Conservation (phyloP, 495 filamentous ascomycete species). For the Xylaria curta region DNA sequence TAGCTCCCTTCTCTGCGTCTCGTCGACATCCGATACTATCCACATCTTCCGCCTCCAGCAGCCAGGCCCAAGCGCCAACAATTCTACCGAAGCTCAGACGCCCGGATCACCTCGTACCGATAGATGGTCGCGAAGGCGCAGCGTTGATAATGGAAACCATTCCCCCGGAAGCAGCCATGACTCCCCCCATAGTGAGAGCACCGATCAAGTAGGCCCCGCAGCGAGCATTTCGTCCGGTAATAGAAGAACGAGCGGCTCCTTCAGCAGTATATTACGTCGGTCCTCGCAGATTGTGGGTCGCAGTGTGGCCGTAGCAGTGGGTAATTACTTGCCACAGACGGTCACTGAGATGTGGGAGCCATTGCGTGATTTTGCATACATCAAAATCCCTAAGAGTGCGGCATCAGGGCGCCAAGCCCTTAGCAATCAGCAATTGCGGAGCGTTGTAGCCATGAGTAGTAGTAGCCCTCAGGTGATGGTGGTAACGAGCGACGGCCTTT, state of each 20-base stretch:
- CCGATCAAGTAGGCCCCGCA: slow-evolving; percentile 45
- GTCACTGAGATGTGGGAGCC: slow-evolving; percentile 99
- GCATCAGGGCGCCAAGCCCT: slow-evolving; percentile 40
- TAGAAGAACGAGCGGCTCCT: slow-evolving; percentile 65
- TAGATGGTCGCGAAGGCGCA: slow-evolving; percentile 54
- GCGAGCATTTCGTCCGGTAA: slow-evolving; percentile 50
- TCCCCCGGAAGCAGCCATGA: slow-evolving; percentile 50
- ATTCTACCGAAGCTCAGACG: slow-evolving; percentile 35
- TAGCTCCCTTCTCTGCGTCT: slow-evolving; percentile 91
- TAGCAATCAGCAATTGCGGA: slow-evolving; percentile 59
- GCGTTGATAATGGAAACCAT: slow-evolving; percentile 55
- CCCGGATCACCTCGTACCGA: slow-evolving; percentile 50
- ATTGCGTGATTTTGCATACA: slow-evolving; percentile 91
- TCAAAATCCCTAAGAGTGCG: slow-evolving; percentile 79
- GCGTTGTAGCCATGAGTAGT: slow-evolving; percentile 94
- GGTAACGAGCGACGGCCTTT: slow-evolving; percentile 92
- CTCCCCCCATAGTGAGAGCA: slow-evolving; percentile 51
- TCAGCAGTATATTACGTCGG: slow-evolving; percentile 91
- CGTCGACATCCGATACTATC: slow-evolving; percentile 95
- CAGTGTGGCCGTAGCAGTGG: slow-evolving; percentile 83
- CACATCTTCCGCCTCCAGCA: slow-evolving; percentile 83
- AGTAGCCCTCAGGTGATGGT: slow-evolving; percentile 96
- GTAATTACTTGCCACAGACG: slow-evolving; percentile 86
- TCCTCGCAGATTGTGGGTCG: slow-evolving; percentile 96
- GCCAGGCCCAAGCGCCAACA: slow-evolving; percentile 37